These are phyloP conservation scores for Ganoderma lucidum DNA, from an alignment of 1,284 basidiomycete genomes.

Conservation along the genomic window DNA sequence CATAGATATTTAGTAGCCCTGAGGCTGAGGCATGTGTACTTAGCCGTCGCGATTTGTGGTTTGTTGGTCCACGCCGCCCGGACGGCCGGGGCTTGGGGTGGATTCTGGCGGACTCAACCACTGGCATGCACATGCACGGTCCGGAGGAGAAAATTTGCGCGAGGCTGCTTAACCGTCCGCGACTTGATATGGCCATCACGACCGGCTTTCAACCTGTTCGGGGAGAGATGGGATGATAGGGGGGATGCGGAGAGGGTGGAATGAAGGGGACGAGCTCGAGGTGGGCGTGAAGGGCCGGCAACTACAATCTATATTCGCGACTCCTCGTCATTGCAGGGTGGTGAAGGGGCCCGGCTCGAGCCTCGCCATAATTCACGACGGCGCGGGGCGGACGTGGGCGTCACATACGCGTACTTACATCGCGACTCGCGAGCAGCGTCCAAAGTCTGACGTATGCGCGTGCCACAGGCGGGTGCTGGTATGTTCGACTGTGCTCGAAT, in stretches of 20 bases:
- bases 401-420: not conserved
- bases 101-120: too few species aligned
- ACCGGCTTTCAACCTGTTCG: not conserved
- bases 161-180: not conserved
- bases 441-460: not conserved
- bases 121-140: not conserved
- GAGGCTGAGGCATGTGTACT: not conserved
- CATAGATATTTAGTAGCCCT: not conserved
- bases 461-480: not conserved
- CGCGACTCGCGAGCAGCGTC: not conserved
- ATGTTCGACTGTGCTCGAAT: not conserved
- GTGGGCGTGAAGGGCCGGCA: conserved; percentile 21
- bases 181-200: not conserved
- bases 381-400: not conserved
- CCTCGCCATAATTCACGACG: not conserved
- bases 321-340: not conserved
- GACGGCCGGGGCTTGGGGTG: not conserved
- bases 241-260: not conserved
- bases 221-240: not conserved
- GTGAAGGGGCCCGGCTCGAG: not conserved
- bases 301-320: not conserved
- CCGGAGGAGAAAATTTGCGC: conserved; percentile 1
- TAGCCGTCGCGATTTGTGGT: conserved; percentile 1
- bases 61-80: conserved; percentile 7
- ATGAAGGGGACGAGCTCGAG: not conserved